A percentile compares a stretch with the other conserved stretches of the same genome.
These are phyloP conservation scores for Exserohilum turcica DNA, from an alignment of 2,329 filamentous ascomycete genomes.

Conservation along the genomic window DNA sequence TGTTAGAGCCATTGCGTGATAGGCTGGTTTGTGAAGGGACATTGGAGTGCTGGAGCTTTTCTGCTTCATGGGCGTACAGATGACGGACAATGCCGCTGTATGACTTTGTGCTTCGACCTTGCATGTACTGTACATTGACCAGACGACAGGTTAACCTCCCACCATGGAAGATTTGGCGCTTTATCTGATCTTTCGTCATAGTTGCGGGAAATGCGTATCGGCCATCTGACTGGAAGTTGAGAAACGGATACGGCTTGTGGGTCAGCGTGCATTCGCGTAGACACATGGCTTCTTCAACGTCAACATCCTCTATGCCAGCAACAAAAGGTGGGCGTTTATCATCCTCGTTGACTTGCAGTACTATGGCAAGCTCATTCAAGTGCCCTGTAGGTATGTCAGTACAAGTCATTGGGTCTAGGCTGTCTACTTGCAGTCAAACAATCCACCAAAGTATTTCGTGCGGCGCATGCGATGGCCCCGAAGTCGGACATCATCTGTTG, in stretches of 20 bases:
- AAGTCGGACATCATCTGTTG: slow-evolving; percentile 23
- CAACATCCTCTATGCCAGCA: slow-evolving; percentile 2
- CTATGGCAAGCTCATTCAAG: slow-evolving; percentile 14
- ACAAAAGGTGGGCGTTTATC: slow-evolving; percentile 1
- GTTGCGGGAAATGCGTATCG: neutral
- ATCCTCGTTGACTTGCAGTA: slow-evolving; percentile 1
- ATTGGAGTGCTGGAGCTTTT: neutral
- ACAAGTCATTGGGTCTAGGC: neutral
- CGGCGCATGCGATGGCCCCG: slow-evolving; percentile 28
- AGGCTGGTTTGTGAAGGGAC: neutral
- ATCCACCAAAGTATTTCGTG: slow-evolving; percentile 18
- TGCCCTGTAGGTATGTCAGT: slow-evolving; percentile 20
- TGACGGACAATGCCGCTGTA: slow-evolving; percentile 11
- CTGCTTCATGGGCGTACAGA: slow-evolving; percentile 6
- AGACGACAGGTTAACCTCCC: slow-evolving; percentile 4
- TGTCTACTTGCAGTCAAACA: slow-evolving; percentile 26
- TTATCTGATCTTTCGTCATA: slow-evolving; percentile 1
- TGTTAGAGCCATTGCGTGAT: neutral
- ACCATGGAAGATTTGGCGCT: slow-evolving; percentile 2
- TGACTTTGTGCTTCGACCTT: neutral
- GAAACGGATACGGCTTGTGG: slow-evolving; percentile 4
- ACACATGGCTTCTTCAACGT: neutral
- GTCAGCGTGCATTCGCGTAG: neutral
- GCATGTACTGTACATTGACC: slow-evolving; percentile 1
- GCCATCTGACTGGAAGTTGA: neutral